These are phyloP conservation scores for Glomus cerebriforme DNA, from an alignment of 192 early-diverging fungal genomes.

Conservation along the genomic window DNA sequence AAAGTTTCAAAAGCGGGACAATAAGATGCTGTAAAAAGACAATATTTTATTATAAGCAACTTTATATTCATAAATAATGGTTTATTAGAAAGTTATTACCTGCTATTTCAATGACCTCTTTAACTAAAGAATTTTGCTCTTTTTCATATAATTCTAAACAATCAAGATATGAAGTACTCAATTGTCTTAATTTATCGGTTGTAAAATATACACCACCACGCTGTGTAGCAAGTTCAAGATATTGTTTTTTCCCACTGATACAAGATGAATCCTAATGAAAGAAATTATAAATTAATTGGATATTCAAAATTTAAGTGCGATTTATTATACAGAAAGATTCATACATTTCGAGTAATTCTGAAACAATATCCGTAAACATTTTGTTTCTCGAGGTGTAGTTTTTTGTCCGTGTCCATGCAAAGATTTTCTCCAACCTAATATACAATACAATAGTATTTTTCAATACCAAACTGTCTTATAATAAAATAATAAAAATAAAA, in stretches of 20 bases:
- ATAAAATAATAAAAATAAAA: background rate
- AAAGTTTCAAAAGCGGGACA: slow-evolving; percentile 78
- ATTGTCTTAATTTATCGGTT: slow-evolving; percentile 65
- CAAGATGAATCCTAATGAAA: slow-evolving; percentile 59
- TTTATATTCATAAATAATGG: background rate
- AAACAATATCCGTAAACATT: slow-evolving; percentile 83
- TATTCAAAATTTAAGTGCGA: background rate
- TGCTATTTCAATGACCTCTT: slow-evolving; percentile 86
- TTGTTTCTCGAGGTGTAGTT: slow-evolving; percentile 89
- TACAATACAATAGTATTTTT: background rate
- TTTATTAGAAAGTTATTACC: slow-evolving; percentile 40
- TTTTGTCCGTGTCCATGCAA: slow-evolving; percentile 78
- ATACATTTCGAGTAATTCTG: slow-evolving; percentile 68
- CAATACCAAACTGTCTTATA: background rate
- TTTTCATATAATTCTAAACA: slow-evolving; percentile 67
- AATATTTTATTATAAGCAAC: background rate
- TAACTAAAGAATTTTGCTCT: slow-evolving; percentile 74
- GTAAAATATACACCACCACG: slow-evolving; percentile 91
- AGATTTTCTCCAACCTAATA: slow-evolving; percentile 63
- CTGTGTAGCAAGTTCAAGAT: slow-evolving; percentile 84
- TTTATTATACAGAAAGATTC: background rate
- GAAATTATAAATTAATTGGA: background rate
- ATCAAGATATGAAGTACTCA: slow-evolving; percentile 48
- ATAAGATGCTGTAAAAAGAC: slow-evolving; percentile 60
- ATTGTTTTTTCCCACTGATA: slow-evolving; percentile 69